Conservation (phyloP, 192 early-diverging fungal genomes). For the Coemansia sp. region DNA sequence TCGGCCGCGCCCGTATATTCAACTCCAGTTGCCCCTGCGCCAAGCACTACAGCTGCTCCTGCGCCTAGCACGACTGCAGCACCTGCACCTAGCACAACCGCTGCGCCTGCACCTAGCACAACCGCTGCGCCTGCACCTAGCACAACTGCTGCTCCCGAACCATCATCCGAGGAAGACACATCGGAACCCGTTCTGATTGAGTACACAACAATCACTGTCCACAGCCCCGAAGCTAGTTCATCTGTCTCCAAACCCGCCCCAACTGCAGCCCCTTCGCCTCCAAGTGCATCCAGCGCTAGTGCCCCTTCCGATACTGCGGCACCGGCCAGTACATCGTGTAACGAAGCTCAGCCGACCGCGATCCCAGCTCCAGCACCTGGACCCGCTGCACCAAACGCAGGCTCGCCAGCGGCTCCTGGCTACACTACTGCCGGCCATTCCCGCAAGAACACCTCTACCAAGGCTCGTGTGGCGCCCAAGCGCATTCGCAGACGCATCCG, state of each 20-base stretch:
- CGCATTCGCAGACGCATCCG: conserved; percentile 21
- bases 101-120: not conserved
- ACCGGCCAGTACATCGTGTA: too few relatives aligned
- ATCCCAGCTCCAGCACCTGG: not conserved
- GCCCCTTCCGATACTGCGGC: not conserved
- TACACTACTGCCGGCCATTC: conserved; percentile 1
- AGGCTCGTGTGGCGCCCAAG: conserved; percentile 2
- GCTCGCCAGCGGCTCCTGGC: not conserved
- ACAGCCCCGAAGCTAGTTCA: not conserved
- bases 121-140: not conserved
- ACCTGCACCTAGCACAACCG: too few relatives aligned
- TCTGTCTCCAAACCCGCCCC: not conserved
- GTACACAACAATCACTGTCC: not conserved
- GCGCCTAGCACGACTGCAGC: too few relatives aligned
- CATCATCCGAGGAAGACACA: not conserved
- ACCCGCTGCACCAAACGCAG: not conserved
- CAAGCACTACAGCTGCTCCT: too few relatives aligned
- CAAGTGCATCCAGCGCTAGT: not conserved
- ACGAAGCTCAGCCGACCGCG: not conserved
- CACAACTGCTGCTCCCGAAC: not conserved
- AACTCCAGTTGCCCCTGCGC: too few relatives aligned
- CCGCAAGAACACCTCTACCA: not conserved
- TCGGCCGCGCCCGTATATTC: too few relatives aligned
- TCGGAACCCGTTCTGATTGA: not conserved
- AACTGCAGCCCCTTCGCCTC: not conserved